These are phyloP conservation scores for Colletotrichum plurivorum DNA, from an alignment of 2,329 filamentous ascomycete species.

Conservation along the genomic window DNA sequence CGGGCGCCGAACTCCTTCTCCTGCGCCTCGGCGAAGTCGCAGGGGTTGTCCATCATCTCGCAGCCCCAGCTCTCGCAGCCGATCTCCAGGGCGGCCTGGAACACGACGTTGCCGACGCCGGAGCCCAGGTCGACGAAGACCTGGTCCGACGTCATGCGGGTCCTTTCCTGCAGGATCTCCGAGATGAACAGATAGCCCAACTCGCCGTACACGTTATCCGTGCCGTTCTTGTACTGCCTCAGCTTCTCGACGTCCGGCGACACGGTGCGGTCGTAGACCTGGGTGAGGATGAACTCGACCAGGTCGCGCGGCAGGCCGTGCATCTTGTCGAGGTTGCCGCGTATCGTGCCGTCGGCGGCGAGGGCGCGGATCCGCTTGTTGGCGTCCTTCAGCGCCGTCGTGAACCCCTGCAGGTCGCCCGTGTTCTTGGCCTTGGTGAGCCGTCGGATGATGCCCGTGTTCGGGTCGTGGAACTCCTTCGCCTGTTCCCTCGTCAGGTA, in stretches of 20 bases:
- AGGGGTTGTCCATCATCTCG: conserved; percentile 95
- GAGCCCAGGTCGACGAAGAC: conserved; percentile 96
- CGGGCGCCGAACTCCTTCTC: conserved; percentile 87
- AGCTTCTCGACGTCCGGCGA: conserved; percentile 89
- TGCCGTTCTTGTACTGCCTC: conserved; percentile 88
- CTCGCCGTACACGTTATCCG: conserved; percentile 96
- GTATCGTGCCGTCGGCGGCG: conserved; percentile 79
- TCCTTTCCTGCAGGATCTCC: conserved; percentile 82
- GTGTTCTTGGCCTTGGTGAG: conserved; percentile 81
- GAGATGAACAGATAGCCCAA: conserved; percentile 88
- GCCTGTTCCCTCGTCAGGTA: conserved; percentile 83
- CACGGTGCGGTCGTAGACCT: conserved; percentile 93
- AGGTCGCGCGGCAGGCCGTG: conserved; percentile 80
- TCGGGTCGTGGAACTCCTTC: conserved; percentile 77
- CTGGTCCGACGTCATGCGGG: conserved; percentile 83
- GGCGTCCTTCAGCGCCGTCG: conserved; percentile 80
- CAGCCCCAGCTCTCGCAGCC: conserved; percentile 97
- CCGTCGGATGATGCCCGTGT: conserved; percentile 81
- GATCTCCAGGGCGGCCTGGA: conserved; percentile 93
- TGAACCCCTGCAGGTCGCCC: conserved; percentile 77
- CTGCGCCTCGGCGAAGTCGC: conserved; percentile 84
- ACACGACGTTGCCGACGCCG: conserved; percentile 94
- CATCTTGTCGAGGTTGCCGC: conserved; percentile 77
- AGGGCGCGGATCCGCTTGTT: conserved; percentile 78
- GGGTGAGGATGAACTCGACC: conserved; percentile 84